phyloP scores from a whole-genome alignment of 1,284 basidiomycete genomes.

The Sporisorium exsertum region DNA sequence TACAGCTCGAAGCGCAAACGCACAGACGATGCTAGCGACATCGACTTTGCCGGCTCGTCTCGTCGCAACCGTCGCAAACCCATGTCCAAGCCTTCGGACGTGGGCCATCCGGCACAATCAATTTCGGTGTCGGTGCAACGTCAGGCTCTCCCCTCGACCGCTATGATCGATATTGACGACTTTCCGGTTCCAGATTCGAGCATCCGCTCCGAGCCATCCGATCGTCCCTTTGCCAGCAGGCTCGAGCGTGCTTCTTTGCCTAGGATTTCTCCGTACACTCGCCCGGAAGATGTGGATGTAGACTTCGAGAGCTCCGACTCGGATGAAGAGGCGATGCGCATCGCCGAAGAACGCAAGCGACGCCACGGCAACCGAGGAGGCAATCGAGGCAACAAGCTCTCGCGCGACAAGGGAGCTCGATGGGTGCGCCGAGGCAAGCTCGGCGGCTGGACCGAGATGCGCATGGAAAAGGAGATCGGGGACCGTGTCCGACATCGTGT shows the following conservation, averaged over 20 bases:
- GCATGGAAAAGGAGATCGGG: constrained; percentile 60
- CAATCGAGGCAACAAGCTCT: constrained; percentile 67
- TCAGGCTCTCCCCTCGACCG: constrained; percentile 27
- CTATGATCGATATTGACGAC: constrained; percentile 50
- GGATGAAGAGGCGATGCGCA: constrained; percentile 50
- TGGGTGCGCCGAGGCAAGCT: constrained; percentile 65
- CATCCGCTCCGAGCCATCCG: constrained; percentile 45
- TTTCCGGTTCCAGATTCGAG: constrained; percentile 44
- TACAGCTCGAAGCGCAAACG: constrained; percentile 39
- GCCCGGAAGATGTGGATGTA: constrained; percentile 10
- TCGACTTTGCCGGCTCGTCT: not conserved
- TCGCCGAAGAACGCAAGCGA: constrained; percentile 44
- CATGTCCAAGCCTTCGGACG: constrained; percentile 5
- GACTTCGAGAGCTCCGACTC: constrained; percentile 42
- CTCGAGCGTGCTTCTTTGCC: constrained; percentile 40
- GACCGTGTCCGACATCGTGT: constrained; percentile 52
- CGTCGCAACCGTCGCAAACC: constrained; percentile 28
- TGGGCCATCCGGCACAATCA: constrained; percentile 20
- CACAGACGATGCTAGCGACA: constrained; percentile 9
- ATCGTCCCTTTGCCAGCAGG: constrained; percentile 35
- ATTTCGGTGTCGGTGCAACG: constrained; percentile 9
- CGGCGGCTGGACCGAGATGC: constrained; percentile 63
- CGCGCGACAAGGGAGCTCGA: constrained; percentile 53
- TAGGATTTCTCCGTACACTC: constrained; percentile 22
- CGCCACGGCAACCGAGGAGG: constrained; percentile 48